Percentiles rank a stretch among this genome's conserved stretches.
Conservation (phyloP, 2,329 filamentous ascomycete genomes). For the Aspergillus tamarii region DNA sequence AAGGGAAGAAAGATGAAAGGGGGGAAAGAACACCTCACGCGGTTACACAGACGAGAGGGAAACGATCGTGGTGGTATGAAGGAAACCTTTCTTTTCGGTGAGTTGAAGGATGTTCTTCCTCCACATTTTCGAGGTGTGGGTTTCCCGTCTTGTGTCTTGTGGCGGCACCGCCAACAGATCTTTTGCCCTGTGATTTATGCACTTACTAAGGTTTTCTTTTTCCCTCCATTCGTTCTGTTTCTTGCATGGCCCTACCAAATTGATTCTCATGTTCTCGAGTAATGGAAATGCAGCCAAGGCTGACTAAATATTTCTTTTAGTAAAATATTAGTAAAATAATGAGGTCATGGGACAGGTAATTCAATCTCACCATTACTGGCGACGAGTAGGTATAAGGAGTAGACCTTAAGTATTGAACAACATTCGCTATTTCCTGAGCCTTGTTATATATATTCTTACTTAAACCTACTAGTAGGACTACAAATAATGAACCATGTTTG, state of each 20-base stretch:
- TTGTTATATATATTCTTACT: no score
- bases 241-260: background rate
- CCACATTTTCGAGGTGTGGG: conserved; percentile 38
- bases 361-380: background rate
- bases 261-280: background rate
- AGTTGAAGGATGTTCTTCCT: conserved; percentile 26
- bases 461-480: no score
- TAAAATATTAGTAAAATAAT: background rate
- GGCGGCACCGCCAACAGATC: conserved; percentile 6
- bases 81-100: conserved; percentile 4
- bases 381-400: no score
- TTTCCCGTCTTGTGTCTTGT: conserved; percentile 6
- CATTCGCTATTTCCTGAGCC: no score
- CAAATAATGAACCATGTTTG: no score
- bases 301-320: background rate
- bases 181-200: background rate
- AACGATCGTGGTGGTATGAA: background rate
- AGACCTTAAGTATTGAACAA: no score
- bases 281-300: background rate
- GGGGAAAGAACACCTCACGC: background rate
- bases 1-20: background rate
- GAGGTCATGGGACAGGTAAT: background rate
- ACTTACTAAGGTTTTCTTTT: background rate
- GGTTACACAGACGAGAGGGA: background rate
- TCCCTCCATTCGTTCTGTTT: background rate